Evolutionary conservation across 2,329 filamentous ascomycete genomes (phyloP).

Genomic region (Colletotrichum lentis): DNA sequence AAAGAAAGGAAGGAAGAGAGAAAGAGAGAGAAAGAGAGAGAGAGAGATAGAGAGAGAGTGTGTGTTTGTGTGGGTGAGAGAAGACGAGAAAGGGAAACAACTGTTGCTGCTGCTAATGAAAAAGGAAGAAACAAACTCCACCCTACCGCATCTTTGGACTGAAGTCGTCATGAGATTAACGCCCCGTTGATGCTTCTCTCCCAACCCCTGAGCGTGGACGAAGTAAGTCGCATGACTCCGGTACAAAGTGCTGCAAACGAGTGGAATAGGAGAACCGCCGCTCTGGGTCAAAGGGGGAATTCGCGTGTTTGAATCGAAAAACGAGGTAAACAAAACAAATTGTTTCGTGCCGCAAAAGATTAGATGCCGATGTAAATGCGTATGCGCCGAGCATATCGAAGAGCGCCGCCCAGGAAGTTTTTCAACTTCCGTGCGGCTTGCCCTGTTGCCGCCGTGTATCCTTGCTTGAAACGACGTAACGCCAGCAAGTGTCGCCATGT

Average conservation of each 20-base stretch:
- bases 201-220: slow-evolving; percentile 10
- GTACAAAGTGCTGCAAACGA: neutral
- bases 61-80: neutral
- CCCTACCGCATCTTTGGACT: slow-evolving; percentile 1
- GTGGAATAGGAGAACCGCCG: slow-evolving; percentile 2
- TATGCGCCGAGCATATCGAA: slow-evolving; percentile 18
- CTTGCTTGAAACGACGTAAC: slow-evolving; percentile 24
- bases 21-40: neutral
- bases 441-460: slow-evolving; percentile 17
- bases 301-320: slow-evolving; percentile 5
- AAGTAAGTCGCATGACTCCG: slow-evolving; percentile 3
- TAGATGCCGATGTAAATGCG: slow-evolving; percentile 35
- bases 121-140: neutral
- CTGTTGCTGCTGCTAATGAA: neutral
- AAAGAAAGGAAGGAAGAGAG: slow-evolving; percentile 23
- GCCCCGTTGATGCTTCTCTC: slow-evolving; percentile 10
- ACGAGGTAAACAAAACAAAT: neutral
- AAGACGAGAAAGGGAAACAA: slow-evolving; percentile 19
- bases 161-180: slow-evolving; percentile 17
- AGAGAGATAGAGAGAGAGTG: too few relatives aligned
- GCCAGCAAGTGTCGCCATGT: slow-evolving; percentile 13
- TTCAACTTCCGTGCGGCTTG: slow-evolving; percentile 6
- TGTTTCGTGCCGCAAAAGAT: slow-evolving; percentile 1
- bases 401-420: slow-evolving; percentile 1
- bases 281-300: slow-evolving; percentile 5